phyloP scores from a whole-genome alignment of 768 basidiomycete species.

The Arthromyces matolae region DNA sequence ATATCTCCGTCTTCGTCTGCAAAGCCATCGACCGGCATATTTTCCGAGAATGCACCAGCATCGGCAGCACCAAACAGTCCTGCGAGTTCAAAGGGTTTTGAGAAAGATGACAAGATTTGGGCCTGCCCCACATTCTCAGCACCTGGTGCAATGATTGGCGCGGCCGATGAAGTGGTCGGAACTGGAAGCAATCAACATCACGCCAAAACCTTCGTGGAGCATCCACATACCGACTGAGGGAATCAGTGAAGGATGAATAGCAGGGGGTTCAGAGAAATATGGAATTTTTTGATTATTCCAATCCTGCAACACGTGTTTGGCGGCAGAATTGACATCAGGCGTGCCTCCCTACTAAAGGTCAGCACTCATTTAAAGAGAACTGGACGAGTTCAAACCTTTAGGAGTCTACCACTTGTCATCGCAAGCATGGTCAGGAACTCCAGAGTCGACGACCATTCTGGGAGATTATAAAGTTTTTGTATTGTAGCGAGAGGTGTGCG shows the following conservation, averaged over 20 bases:
- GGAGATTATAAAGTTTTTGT: constrained; percentile 82
- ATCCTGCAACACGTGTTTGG: constrained; percentile 78
- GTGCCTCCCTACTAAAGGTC: constrained; percentile 67
- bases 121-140: constrained; percentile 81
- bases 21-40: constrained; percentile 41
- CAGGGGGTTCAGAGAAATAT: constrained; percentile 79
- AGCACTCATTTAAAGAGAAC: background rate
- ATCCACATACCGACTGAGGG: constrained; percentile 43
- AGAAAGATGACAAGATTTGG: constrained; percentile 66
- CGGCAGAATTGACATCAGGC: constrained; percentile 80
- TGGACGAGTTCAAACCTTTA: constrained; percentile 54
- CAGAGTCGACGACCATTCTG: constrained; percentile 63
- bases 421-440: constrained; percentile 92
- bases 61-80: constrained; percentile 82
- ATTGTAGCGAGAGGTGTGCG: constrained; percentile 71
- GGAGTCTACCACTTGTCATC: constrained; percentile 73
- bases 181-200: constrained; percentile 14
- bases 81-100: constrained; percentile 75
- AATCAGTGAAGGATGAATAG: constrained; percentile 72
- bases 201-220: background rate
- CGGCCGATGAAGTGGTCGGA: constrained; percentile 22
- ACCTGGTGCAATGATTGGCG: constrained; percentile 53
- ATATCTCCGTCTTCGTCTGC: constrained; percentile 41
- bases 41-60: constrained; percentile 65
- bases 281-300: constrained; percentile 98